These are phyloP conservation scores for Xylaria castorea DNA, from an alignment of 495 filamentous ascomycete genomes.

Conservation along the genomic window DNA sequence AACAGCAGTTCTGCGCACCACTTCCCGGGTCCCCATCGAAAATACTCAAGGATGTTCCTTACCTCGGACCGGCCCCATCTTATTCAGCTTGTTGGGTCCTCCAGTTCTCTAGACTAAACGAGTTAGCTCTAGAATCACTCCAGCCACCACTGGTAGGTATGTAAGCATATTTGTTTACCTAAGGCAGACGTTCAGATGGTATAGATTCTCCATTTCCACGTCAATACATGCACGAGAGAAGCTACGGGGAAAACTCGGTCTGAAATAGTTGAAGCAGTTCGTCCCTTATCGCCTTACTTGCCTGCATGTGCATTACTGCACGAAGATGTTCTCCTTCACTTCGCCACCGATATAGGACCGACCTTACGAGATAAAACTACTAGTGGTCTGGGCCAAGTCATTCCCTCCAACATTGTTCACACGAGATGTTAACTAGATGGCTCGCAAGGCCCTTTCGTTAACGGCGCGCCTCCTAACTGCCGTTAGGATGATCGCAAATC, in stretches of 20 bases:
- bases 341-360: constrained; percentile 21
- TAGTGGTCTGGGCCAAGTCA: neutral
- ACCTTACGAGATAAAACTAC: constrained; percentile 3
- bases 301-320: constrained; percentile 17
- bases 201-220: neutral
- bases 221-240: constrained; percentile 3
- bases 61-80: constrained; percentile 13
- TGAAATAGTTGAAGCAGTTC: neutral
- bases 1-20: neutral
- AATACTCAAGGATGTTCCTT: neutral
- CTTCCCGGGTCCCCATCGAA: neutral
- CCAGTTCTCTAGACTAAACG: neutral
- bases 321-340: constrained; percentile 2
- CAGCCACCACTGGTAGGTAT: neutral
- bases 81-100: neutral
- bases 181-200: neutral
- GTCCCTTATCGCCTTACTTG: neutral
- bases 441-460: neutral
- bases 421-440: neutral
- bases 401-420: neutral
- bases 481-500: neutral
- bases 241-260: constrained; percentile 1
- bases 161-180: no score
- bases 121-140: constrained; percentile 1
- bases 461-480: neutral